Evolutionary conservation across 768 basidiomycete genomes (phyloP), one percentile per base, ranked within the genome.

Genomic region (Boletus rubroflammeus): DNA sequence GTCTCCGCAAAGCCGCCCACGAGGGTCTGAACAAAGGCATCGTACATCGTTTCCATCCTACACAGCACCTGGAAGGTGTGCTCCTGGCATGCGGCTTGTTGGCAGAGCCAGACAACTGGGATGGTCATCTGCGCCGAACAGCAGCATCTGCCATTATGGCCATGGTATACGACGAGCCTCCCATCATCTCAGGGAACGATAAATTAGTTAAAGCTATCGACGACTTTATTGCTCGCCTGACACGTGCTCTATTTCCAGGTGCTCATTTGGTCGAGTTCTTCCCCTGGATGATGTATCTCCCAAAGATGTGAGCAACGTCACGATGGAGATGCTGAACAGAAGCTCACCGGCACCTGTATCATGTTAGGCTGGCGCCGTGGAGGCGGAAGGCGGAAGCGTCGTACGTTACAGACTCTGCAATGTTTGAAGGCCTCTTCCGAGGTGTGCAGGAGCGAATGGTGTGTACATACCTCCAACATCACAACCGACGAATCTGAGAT

Each of bases 261-360:
- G 62, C 66, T 28, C 69, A 69, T 54, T 29, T 72, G 26, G 74
- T 74, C 23, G 75, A 75, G 52, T 64, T 70, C 47, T 71, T 75
- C 48, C 67, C 72, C 3, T 67, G 61, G 53, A 66, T 76, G 63
- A 61, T 59, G 39, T 51, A 64, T 38, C 52, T 76, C 6, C 74
- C 74, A 0, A 26, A 44, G 8, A 65, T 55, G 50, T 39, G 25
- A 41, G 50, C 28, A n/a, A 17, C 1, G 17, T 13, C 31, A 32
- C 9, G n/a, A 4, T 26, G 6, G 21, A 11, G 17, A 19, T 14
- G 6, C n/a, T 32, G 10, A 26, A n/a, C 25, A 28, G 8, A 9
- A 11, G 6, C 25, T 46, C n/a, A n/a, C n/a, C n/a, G n/a, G n/a
- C 7, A 40, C 44, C 4, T 5, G 0, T 6, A 7, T 26, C 51